Conservation (phyloP, 257 asterid genomes). For the Eustoma russellianum region DNA sequence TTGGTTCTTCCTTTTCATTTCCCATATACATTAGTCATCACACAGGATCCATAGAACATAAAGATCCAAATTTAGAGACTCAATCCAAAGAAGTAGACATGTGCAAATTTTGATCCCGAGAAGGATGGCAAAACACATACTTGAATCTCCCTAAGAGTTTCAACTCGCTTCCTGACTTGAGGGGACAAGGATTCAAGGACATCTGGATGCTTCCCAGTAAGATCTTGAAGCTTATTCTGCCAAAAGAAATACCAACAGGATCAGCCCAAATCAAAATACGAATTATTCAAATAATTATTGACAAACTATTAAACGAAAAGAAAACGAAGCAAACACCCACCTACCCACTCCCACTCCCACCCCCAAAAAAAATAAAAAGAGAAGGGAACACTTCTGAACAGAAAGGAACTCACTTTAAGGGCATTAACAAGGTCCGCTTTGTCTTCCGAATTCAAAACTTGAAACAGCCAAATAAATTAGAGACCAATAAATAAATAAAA, state of each 20-base stretch:
- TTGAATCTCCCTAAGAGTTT: constrained; percentile 24
- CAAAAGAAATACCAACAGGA: constrained; percentile 5
- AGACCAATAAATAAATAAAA: neutral
- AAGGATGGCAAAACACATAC: constrained; percentile 3
- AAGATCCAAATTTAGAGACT: too few species aligned
- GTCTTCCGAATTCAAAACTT: constrained; percentile 56
- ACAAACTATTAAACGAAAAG: too few species aligned
- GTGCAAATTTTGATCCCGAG: too few species aligned
- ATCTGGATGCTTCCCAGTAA: constrained; percentile 27
- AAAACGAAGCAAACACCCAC: too few species aligned
- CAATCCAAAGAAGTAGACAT: too few species aligned
- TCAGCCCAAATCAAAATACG: constrained; percentile 1
- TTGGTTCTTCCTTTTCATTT: too few species aligned
- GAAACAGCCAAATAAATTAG: constrained; percentile 7
- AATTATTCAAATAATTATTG: neutral
- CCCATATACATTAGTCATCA: too few species aligned
- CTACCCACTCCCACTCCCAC: too few species aligned
- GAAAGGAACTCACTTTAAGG: constrained; percentile 42
- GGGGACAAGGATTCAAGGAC: constrained; percentile 22
- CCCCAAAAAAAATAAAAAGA: too few species aligned
- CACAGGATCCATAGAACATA: too few species aligned
- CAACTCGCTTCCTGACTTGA: constrained; percentile 24
- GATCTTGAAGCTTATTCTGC: constrained; percentile 30
- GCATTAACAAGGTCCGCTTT: constrained; percentile 68
- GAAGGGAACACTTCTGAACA: neutral